Evolutionary conservation across 2,329 filamentous ascomycete species (phyloP).

Genomic region (Lecanicillium sp.): DNA sequence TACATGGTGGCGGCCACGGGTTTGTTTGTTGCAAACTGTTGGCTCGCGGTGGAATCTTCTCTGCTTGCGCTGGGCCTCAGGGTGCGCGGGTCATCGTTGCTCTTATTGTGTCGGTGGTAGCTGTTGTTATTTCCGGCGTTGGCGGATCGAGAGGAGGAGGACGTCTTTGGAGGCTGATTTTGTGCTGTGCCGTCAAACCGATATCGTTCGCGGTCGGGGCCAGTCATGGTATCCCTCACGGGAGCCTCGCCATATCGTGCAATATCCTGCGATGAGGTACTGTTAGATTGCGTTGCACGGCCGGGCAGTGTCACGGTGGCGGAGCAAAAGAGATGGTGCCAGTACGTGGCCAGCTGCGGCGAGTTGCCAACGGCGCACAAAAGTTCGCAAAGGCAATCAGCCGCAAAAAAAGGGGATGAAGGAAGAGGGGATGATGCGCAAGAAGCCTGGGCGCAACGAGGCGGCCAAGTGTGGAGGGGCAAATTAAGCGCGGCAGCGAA

Average conservation of each 20-base stretch:
- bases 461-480: slow-evolving; percentile 3
- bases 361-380: too few relatives aligned
- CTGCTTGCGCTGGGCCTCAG: slow-evolving; percentile 66
- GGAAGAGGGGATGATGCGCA: slow-evolving; percentile 1
- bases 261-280: slow-evolving; percentile 51
- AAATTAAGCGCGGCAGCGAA: slow-evolving; percentile 1
- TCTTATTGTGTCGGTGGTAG: slow-evolving; percentile 62
- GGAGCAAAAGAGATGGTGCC: slow-evolving; percentile 2
- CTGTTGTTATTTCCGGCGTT: slow-evolving; percentile 58
- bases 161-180: slow-evolving; percentile 50
- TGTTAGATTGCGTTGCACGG: slow-evolving; percentile 13
- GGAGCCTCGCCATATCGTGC: slow-evolving; percentile 71
- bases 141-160: slow-evolving; percentile 53
- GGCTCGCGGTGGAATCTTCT: slow-evolving; percentile 59
- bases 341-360: neutral
- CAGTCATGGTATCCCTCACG: slow-evolving; percentile 60
- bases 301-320: slow-evolving; percentile 2
- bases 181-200: slow-evolving; percentile 38
- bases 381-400: too few relatives aligned
- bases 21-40: slow-evolving; percentile 43
- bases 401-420: slow-evolving; percentile 7
- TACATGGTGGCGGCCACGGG: slow-evolving; percentile 37
- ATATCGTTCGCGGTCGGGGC: slow-evolving; percentile 63
- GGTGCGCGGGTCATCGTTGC: slow-evolving; percentile 57
- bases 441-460: slow-evolving; percentile 3